phyloP scores from a whole-genome alignment of 75 land plant species.

The Ceratopteris richardii region DNA sequence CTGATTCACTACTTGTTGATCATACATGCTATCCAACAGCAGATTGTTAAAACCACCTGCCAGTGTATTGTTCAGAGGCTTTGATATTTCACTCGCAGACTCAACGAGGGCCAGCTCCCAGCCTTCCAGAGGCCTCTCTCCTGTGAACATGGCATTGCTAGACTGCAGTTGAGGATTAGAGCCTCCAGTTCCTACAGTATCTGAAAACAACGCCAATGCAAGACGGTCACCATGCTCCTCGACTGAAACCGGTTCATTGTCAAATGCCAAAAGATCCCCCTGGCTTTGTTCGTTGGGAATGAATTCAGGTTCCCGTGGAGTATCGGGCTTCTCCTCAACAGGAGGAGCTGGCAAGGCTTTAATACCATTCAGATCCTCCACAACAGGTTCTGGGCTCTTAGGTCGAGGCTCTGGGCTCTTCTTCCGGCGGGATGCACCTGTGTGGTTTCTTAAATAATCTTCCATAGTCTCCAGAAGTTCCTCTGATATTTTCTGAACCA shows the following conservation, averaged over 20 bases:
- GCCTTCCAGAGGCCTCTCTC: no score
- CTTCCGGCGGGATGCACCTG: constrained; percentile 17
- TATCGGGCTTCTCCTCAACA: constrained; percentile 4
- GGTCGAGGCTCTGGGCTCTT: no score
- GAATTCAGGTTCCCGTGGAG: background rate
- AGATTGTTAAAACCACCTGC: constrained; percentile 71
- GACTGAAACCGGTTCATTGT: constrained; percentile 5
- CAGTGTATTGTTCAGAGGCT: constrained; percentile 49
- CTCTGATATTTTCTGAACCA: constrained; percentile 30
- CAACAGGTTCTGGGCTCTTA: background rate
- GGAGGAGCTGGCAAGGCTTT: constrained; percentile 7
- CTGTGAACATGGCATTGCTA: constrained; percentile 33
- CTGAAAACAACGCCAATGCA: constrained; percentile 66
- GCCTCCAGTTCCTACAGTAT: background rate
- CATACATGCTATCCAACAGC: constrained; percentile 82
- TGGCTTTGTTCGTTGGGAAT: background rate
- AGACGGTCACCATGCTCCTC: constrained; percentile 43
- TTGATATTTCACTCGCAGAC: constrained; percentile 60
- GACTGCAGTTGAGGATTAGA: no score
- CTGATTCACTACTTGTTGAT: constrained; percentile 60
- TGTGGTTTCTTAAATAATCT: constrained; percentile 34
- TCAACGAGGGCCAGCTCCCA: constrained; percentile 93
- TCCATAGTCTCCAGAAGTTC: constrained; percentile 57
- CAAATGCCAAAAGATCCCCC: constrained; percentile 23
- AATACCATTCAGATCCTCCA: background rate